Evolutionary conservation across 2,329 filamentous ascomycete genomes (phyloP).

Genomic region (Cryphonectria radicalis): DNA sequence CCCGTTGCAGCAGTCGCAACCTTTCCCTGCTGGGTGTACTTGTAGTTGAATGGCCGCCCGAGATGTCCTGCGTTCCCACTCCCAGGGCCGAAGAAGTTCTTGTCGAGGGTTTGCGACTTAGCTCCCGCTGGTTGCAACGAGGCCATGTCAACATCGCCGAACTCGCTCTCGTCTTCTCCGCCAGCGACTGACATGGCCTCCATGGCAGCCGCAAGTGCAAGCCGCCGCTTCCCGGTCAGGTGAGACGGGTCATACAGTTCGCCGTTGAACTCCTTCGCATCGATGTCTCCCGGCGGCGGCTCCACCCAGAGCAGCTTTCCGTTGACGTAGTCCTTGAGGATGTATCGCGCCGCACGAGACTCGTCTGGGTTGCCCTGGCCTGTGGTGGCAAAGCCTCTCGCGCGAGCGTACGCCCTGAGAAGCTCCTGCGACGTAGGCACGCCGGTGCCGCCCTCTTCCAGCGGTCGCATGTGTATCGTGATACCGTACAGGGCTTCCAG

Average conservation of each 20-base stretch:
- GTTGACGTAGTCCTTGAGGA: slow-evolving; percentile 97
- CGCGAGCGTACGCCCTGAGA: slow-evolving; percentile 82
- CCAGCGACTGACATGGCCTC: slow-evolving; percentile 49
- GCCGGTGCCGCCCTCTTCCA: slow-evolving; percentile 93
- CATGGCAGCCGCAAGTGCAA: slow-evolving; percentile 59
- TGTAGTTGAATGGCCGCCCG: slow-evolving; percentile 83
- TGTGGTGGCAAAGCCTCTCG: slow-evolving; percentile 87
- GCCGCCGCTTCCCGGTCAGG: slow-evolving; percentile 79
- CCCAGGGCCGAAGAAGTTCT: slow-evolving; percentile 80
- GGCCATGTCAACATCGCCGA: slow-evolving; percentile 52
- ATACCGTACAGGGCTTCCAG: slow-evolving; percentile 94
- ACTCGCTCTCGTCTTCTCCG: slow-evolving; percentile 40
- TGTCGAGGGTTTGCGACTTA: slow-evolving; percentile 81
- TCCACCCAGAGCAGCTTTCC: slow-evolving; percentile 93
- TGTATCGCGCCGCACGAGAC: slow-evolving; percentile 83
- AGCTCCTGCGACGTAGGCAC: slow-evolving; percentile 83
- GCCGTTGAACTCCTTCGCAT: slow-evolving; percentile 79
- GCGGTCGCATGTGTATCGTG: slow-evolving; percentile 76
- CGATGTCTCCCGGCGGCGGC: slow-evolving; percentile 76
- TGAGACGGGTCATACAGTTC: slow-evolving; percentile 86
- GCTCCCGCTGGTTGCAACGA: slow-evolving; percentile 59
- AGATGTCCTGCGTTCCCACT: slow-evolving; percentile 68
- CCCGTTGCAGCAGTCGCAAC: slow-evolving; percentile 32
- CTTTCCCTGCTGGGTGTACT: slow-evolving; percentile 81
- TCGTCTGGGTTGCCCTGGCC: slow-evolving; percentile 92